Evolutionary conservation across 2,329 filamentous ascomycete genomes (phyloP), one percentile per base, ranked within the genome.

Genomic region (Paecilomyces sp.): DNA sequence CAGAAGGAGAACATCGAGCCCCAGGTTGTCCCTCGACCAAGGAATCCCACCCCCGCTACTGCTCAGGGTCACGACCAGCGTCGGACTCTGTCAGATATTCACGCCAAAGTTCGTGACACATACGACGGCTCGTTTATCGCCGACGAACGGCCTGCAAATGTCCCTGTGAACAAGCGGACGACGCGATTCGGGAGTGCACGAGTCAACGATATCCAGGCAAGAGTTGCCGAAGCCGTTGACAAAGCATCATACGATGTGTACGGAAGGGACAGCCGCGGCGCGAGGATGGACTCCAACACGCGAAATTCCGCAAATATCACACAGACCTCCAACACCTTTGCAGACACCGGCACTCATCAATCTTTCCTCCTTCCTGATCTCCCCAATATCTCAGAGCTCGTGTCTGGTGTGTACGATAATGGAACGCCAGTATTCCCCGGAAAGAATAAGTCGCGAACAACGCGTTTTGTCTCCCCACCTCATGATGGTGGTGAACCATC

Each of bases 341-440:
- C 78, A 3, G 78, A 78, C 55, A 83, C 77, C 61, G 75, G 75
- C 61, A 85, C 83, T 18, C 77, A 79, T 47, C 82, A 84, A 61
- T 87, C 85, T 0, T 87, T 87, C 67, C 77, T 84, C 56, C 76
- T 88, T 3, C 85, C 85, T 1, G 83, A 86, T 62, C 74, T 86
- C 53, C 81, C 83, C 7, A 85, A 87, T 64, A 77, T 86, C 60
- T 85, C 83, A 5, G 84, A 87, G 65, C 75, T 87, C 31, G 80
- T 87, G 11, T 85, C 83, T 24, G 83, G 83, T 57, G 76, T 81
- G 7, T 83, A 82, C 62, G 79, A 82, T 60, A 81, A 85, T 63
- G 82, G 82, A 12, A 85, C 83, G 0, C 83, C 83, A 0, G 77
- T 84, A 12, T 82, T 85, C 68, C 76, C 79, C 9, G 80, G 82